Evolutionary conservation across 352 stramenopile genomes (phyloP), one percentile per base, ranked within the genome.

Genomic region (Pythium periplocum): DNA sequence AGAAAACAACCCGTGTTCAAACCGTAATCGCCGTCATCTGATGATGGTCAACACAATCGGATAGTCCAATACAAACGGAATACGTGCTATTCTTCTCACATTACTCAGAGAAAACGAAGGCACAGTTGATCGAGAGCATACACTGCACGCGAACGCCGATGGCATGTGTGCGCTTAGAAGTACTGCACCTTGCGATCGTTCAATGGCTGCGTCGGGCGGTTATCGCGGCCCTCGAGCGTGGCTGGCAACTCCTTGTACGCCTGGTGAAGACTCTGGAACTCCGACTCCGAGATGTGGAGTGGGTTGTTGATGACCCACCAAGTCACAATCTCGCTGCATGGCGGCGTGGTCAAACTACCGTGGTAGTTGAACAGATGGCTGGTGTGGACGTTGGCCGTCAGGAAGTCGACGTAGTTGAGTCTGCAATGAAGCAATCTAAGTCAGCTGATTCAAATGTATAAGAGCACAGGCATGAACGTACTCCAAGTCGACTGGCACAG

Each of bases 361-460:
- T 55, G 62, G 62, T 86, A 84, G 62, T 83, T 80, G 64, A 86
- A 83, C 26, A 89, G 37, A 51, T 84, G 70, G 53, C 70, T 86
- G 38, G 63, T 70, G n/a, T 56, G 47, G 6, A 87, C 64, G n/a
- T 81, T 57, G 4, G 50, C 47, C 39, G 71, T 82, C 31, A 87
- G 58, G 54, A 82, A 7, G 35, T 87, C 68, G 1, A 80, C 74
- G 54, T 87, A 87, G 62, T 78, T 78, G 59, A 80, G 35, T 1
- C 71, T 85, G 45, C 2, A 42, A 2, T 12, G 36, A 36, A 40
- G 26, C 26, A 10, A 51, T 33, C 17, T 31, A 1, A 59, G 17
- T 26, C 17, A 48, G 2, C 12, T n/a, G 17, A 1, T 48, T 26
- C 31, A 30, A 4, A 43, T 4, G 2, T 41, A 45, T 52, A 10